Evolutionary conservation across 164 flowering plant genomes (phyloP).

Genomic region (Chimonanthus praecox): DNA sequence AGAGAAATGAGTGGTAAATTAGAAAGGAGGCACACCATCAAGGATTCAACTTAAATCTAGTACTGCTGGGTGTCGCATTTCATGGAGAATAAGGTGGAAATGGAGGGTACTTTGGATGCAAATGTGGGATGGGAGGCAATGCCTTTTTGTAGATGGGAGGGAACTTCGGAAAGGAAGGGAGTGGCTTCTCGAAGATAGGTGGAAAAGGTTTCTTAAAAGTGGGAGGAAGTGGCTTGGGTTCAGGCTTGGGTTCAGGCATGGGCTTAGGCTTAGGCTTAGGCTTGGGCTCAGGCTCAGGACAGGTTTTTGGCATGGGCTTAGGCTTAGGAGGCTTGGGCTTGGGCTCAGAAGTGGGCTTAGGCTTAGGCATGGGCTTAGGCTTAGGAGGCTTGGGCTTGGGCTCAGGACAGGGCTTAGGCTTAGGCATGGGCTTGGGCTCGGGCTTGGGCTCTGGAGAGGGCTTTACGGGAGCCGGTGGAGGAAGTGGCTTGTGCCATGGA

Average conservation of each 20-base stretch:
- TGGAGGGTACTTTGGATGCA: conserved; percentile 2
- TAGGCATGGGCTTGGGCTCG: background rate
- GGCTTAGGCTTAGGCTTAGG: background rate
- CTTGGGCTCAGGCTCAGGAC: background rate
- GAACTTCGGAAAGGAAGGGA: background rate
- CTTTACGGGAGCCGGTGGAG: too few species aligned
- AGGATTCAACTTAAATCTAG: background rate
- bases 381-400: background rate
- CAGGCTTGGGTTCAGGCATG: background rate
- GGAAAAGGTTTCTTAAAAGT: conserved; percentile 6
- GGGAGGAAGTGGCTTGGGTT: conserved; percentile 3
- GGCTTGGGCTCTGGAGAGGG: too few species aligned
- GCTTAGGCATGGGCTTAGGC: background rate
- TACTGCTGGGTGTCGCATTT: background rate
- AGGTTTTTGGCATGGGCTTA: background rate
- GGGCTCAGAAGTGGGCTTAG: too few species aligned
- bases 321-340: background rate
- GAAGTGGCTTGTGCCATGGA: conserved; percentile 1
- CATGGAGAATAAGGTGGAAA: background rate
- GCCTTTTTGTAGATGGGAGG: conserved; percentile 4
- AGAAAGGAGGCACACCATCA: background rate
- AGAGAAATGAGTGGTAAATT: background rate
- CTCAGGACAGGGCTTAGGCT: background rate
- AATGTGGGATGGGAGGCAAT: background rate
- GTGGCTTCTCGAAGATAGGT: background rate